These are phyloP conservation scores for Acer saccharum DNA, from an alignment of 345 rosid species.

Conservation along the genomic window DNA sequence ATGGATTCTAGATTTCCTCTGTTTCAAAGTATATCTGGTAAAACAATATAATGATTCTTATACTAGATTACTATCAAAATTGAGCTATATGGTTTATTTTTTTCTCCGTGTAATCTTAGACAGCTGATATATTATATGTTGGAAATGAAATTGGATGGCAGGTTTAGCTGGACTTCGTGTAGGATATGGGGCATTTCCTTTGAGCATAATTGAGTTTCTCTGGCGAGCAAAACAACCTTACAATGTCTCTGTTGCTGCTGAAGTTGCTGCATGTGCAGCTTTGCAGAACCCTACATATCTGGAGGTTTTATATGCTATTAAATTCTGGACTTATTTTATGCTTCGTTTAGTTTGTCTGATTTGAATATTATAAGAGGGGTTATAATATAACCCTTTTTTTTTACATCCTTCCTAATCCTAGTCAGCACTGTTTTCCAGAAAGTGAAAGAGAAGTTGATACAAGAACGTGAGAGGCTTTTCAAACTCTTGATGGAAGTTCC, in stretches of 20 bases:
- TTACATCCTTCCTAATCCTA: slow-evolving; percentile 14
- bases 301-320: slow-evolving; percentile 44
- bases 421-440: slow-evolving; percentile 37
- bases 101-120: neutral
- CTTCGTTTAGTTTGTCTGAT: neutral
- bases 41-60: neutral
- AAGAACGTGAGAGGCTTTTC: slow-evolving; percentile 78
- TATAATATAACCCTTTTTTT: neutral
- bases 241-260: slow-evolving; percentile 94
- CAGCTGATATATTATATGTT: neutral
- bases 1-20: no score
- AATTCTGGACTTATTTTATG: neutral
- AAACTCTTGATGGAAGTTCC: slow-evolving; percentile 66
- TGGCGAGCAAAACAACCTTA: slow-evolving; percentile 98
- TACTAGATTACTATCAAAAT: neutral
- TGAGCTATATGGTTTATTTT: neutral
- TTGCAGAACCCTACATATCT: slow-evolving; percentile 70
- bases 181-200: slow-evolving; percentile 95
- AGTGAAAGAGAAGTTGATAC: slow-evolving; percentile 75
- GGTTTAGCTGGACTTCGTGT: slow-evolving; percentile 92
- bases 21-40: no score
- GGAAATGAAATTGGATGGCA: slow-evolving; percentile 30
- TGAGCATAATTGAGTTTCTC: slow-evolving; percentile 78
- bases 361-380: neutral
- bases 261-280: slow-evolving; percentile 91